Evolutionary conservation across 139 green algal species (phyloP), one percentile per base, ranked within the genome.

Genomic region (Chlamydomonas sp.): DNA sequence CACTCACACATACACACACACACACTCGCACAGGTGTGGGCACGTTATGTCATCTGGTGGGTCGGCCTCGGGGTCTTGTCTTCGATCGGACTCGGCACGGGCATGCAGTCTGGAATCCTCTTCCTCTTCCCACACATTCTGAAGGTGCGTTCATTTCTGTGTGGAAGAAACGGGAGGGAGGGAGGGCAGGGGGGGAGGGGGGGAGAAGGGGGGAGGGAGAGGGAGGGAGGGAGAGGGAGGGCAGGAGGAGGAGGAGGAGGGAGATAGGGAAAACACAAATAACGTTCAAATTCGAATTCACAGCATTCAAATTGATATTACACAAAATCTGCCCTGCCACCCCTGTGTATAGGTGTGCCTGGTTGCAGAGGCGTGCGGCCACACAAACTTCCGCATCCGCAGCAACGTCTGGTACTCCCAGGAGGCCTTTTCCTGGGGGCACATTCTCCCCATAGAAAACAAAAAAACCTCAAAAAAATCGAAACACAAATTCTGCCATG

Each of bases 111-210:
- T 0, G 91, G 91, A 3, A 74, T 97, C 29, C 84, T 97, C 4
- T 97, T 97, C 76, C 74, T 97, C 5, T 97, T 96, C 57, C 91
- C 91, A 20, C 90, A 97, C 86, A 95, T 97, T 38, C 81, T 97
- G 20, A 96, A 94, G 85, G 90, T 94, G 63, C 6, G 74, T 31
- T 2, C 43, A n/a, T 54, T n/a, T n/a, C 13, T 54, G 16, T 54
- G 16, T 54, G 43, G 13, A 54, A 16, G 43, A n/a, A 16, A 54
- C 16, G 43, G n/a, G n/a, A n/a, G n/a, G n/a, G n/a, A n/a, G n/a
- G n/a, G n/a, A n/a, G n/a, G 37, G 63, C 38, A 5, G 13, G 28
- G 4, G 31, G 36, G 13, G 38, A 16, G 36, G 2, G 50, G 33
- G 64, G 3, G 28, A 5, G 2, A 31, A 29, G 43, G 26, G 64